Percentiles rank a stretch among this genome's conserved stretches.
Evolutionary conservation across 306 rosid species (phyloP).

Genomic region (Casuarina equisetifolia): DNA sequence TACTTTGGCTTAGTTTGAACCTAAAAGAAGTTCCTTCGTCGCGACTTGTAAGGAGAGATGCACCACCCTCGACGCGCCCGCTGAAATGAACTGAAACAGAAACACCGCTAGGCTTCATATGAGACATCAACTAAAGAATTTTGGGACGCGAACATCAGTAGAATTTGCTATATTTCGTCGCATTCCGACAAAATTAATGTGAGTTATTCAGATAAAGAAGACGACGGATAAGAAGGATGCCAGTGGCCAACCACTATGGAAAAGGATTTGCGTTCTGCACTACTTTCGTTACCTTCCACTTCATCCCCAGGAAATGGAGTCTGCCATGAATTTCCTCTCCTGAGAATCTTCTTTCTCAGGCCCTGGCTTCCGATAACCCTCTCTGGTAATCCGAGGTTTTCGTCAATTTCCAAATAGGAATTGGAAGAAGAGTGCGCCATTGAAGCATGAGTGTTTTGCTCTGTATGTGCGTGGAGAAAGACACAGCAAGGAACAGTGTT

Average conservation of each 20-base stretch:
- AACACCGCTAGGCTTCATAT: slow-evolving; percentile 10
- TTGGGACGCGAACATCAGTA: neutral
- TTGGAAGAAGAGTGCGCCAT: slow-evolving; percentile 38
- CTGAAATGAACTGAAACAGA: slow-evolving; percentile 50
- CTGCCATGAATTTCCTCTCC: slow-evolving; percentile 55
- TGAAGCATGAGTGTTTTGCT: neutral
- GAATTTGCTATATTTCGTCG: neutral
- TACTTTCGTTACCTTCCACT: slow-evolving; percentile 39
- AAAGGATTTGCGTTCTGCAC: neutral
- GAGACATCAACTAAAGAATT: neutral
- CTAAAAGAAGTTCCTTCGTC: slow-evolving; percentile 46
- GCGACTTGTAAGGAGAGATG: slow-evolving; percentile 39
- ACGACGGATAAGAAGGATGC: too few species aligned
- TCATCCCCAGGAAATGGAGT: slow-evolving; percentile 64
- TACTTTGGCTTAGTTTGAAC: slow-evolving; percentile 65
- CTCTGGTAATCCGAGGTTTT: slow-evolving; percentile 24
- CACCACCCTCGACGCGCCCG: slow-evolving; percentile 47
- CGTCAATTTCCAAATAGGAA: slow-evolving; percentile 23
- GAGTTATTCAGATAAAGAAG: too few species aligned
- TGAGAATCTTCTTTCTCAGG: slow-evolving; percentile 52
- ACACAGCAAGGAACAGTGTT: slow-evolving; percentile 17
- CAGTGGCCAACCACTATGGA: neutral
- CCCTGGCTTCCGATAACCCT: slow-evolving; percentile 52
- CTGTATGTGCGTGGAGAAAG: neutral
- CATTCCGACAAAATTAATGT: neutral